A percentile compares a stretch with the other conserved stretches of the same genome.
phyloP scores from a whole-genome alignment of 1,139 yeast species.

The Geotrichum aggregatum region DNA sequence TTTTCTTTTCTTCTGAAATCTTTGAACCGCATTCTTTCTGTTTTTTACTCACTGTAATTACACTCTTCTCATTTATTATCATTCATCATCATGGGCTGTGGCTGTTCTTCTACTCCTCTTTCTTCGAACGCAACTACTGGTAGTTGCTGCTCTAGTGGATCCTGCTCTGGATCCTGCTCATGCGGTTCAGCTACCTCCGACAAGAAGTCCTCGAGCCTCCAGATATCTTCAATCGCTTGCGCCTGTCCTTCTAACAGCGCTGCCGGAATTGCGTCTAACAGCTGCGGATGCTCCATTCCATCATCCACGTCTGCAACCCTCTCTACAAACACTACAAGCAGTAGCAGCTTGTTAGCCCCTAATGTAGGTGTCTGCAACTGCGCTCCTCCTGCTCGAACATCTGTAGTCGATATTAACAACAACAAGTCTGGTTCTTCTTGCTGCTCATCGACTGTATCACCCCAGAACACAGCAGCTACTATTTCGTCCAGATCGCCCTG shows the following conservation, averaged over 20 bases:
- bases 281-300: background rate
- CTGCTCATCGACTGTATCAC: constrained; percentile 4
- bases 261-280: background rate
- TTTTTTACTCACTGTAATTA: background rate
- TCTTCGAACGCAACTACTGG: background rate
- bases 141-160: background rate
- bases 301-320: too few species aligned
- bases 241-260: background rate
- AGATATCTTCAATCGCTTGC: background rate
- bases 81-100: constrained; percentile 5
- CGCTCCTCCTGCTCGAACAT: too few species aligned
- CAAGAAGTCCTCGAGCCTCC: background rate
- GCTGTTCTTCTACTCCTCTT: constrained; percentile 4
- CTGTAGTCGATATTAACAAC: too few species aligned
- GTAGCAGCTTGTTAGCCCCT: too few species aligned
- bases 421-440: background rate
- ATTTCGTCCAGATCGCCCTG: background rate
- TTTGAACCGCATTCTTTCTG: background rate
- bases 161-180: background rate
- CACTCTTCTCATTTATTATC: background rate
- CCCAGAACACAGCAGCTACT: too few species aligned
- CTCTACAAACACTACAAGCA: too few species aligned
- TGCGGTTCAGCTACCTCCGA: constrained; percentile 1
- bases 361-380: background rate
- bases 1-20: background rate